phyloP scores from a whole-genome alignment of 169 alveolate genomes.

The Plasmodium coatneyi region DNA sequence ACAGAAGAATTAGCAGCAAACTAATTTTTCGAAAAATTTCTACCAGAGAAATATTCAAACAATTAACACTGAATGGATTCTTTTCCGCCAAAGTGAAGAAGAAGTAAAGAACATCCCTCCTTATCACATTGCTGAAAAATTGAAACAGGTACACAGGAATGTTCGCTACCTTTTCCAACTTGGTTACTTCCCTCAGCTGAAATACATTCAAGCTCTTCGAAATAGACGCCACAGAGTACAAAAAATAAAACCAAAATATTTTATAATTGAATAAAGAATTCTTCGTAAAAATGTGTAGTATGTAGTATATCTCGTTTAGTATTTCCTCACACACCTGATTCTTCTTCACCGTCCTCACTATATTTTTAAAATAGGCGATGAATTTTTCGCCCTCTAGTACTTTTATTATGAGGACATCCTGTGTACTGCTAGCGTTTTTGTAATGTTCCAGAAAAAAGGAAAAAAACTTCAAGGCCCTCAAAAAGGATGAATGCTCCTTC shows the following conservation, averaged over 20 bases:
- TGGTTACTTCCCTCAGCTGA: conserved; percentile 12
- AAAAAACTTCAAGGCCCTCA: conserved; percentile 38
- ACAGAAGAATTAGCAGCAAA: conserved; percentile 14
- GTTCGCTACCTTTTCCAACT: conserved; percentile 17
- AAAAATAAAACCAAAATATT: conserved; percentile 63
- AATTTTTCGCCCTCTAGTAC: conserved; percentile 39
- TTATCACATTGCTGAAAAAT: conserved; percentile 53
- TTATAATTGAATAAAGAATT: conserved; percentile 65
- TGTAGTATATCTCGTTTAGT: conserved; percentile 46
- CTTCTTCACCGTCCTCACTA: conserved; percentile 25
- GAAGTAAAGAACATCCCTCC: conserved; percentile 33
- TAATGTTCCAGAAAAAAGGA: conserved; percentile 68
- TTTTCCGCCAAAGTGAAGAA: conserved; percentile 36
- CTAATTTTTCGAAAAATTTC: conserved; percentile 64
- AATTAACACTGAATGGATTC: conserved; percentile 9
- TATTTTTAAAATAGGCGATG: conserved; percentile 38
- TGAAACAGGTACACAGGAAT: conserved; percentile 51
- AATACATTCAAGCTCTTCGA: conserved; percentile 16
- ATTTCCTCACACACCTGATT: conserved; percentile 24
- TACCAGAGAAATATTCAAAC: conserved; percentile 12
- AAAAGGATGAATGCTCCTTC: conserved; percentile 15
- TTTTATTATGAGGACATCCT: conserved; percentile 39
- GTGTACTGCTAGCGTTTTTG: conserved; percentile 62
- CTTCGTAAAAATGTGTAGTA: conserved; percentile 59
- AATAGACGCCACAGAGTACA: conserved; percentile 12